Evolutionary conservation across 805 yeast species (phyloP), one percentile per base, ranked within the genome.

Genomic region (Candida fluviatilis): DNA sequence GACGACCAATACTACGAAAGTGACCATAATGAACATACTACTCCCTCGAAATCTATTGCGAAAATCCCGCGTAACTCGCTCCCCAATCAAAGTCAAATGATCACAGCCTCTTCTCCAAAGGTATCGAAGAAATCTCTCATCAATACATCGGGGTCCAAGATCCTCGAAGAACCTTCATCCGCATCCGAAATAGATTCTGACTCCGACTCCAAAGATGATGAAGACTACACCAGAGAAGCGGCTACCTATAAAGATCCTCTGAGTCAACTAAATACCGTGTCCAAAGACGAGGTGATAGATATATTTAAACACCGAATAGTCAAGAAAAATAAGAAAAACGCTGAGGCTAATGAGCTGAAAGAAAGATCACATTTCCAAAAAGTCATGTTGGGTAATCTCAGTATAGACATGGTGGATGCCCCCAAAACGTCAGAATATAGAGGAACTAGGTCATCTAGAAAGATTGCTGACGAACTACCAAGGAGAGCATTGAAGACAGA

Each of bases 331-430:
- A 25, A 34, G 24, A 14, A 19, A 18, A 32, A 29, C 17, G 18
- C 30, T 23, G 15, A 5, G 6, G 18, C 29, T 21, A 36, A 24
- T 10, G 37, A 35, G 16, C 12, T 3, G 12, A 28, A 31, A 16
- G 35, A 29, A 7, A 36, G 24, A 11, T 17, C 31, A 12, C 37
- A 31, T 2, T 6, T 23, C 3, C 44, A 45, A 18, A 39, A 39
- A 16, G 34, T 40, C 18, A 24, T 37, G n/a, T 41, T 51, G 35
- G 50, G 43, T 38, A 46, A 41, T 21, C 41, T 55, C 12, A 46
- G 40, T 18, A 56, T 56, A 14, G 52, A 49, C 33, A 56, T 56
- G 61, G 55, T 51, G 4, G 52, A 50, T 35, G 41, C 38, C 21
- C 43, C 46, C n/a, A 29, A 30, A 13, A 15, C 35, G 12, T 41